These are phyloP conservation scores for Pseudocercospora ulei DNA, from an alignment of 2,329 filamentous ascomycete genomes.

Conservation along the genomic window DNA sequence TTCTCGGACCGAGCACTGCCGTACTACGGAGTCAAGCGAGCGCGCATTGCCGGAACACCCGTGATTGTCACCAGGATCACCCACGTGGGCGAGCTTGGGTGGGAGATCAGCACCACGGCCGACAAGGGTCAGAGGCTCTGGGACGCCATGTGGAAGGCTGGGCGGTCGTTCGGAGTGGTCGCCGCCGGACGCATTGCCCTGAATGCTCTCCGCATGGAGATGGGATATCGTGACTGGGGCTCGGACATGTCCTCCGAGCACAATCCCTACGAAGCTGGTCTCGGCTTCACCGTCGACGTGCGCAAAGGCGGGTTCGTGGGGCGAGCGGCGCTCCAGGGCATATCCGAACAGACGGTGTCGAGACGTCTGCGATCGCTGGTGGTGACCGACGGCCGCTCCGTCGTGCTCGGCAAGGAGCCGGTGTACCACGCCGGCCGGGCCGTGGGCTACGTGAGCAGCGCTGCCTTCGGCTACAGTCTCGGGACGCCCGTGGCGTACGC, in stretches of 20 bases:
- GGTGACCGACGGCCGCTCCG: constrained; percentile 48
- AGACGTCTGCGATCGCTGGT: constrained; percentile 44
- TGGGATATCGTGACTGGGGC: constrained; percentile 50
- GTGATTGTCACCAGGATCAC: constrained; percentile 50
- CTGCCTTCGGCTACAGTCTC: constrained; percentile 52
- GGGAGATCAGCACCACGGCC: constrained; percentile 53
- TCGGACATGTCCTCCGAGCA: constrained; percentile 53
- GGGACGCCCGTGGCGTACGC: constrained; percentile 52
- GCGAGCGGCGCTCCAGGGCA: constrained; percentile 41
- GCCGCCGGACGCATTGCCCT: constrained; percentile 52
- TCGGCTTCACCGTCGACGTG: constrained; percentile 44
- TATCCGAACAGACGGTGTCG: constrained; percentile 34
- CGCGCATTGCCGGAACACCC: constrained; percentile 47
- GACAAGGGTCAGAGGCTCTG: constrained; percentile 51
- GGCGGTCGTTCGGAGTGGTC: constrained; percentile 47
- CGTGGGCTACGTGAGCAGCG: constrained; percentile 51
- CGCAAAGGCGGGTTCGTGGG: constrained; percentile 47
- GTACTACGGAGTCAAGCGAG: constrained; percentile 45
- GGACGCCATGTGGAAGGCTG: constrained; percentile 50
- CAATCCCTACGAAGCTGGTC: constrained; percentile 51
- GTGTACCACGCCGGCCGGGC: constrained; percentile 44
- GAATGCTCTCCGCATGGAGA: constrained; percentile 51
- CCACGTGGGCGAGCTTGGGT: constrained; percentile 53
- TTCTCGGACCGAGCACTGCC: constrained; percentile 42
- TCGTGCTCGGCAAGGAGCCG: constrained; percentile 54